Evolutionary conservation across 768 basidiomycete genomes (phyloP), one percentile per base, ranked within the genome.

Genomic region (Symmetrospora coprosmae): DNA sequence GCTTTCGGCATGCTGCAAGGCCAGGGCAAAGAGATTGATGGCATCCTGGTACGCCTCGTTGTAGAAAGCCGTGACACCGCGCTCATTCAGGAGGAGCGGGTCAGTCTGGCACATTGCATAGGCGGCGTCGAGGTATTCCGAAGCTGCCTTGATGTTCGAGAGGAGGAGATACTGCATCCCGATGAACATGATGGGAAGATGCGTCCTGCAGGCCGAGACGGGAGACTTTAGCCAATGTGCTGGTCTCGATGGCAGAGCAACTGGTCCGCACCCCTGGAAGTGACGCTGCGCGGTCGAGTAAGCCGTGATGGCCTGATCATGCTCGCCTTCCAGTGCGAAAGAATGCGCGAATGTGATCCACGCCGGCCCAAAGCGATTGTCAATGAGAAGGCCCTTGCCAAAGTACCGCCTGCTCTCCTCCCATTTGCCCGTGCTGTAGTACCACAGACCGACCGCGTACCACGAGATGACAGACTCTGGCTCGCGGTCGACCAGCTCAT

Each of bases 361-460:
- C 0, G 92, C 88, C 9, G 94, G 90, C 0, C 82, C 88, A 72
- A 94, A 94, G 3, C 92, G 80, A 19, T 91, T 87, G 70, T 99
- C 92, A 83, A 97, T 89, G 14, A 99, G 74, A 2, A 87, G 89
- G 0, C 91, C 87, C 79, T 99, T 99, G 89, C 90, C 92, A 71
- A 97, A 92, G 70, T 91, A 97, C 65, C 91, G 83, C 66, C 92
- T 76, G 2, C 91, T 88, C 67, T 92, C 87, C 11, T 82, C 76
- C 85, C 86, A 99, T 68, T 91, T 87, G 50, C 80, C 79, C 28
- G 82, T 81, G 31, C 83, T 80, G 58, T 92, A 79, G 73, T 99
- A 97, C 86, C 91, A 99, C 21, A 96, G 82, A 0, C 91, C 94
- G 23, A 97, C 94, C 3, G 94, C 88, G 73, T 97, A 99, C 94